Evolutionary conservation across 805 yeast species (phyloP), one percentile per base, ranked within the genome.

Genomic region (Saccharomycopsis sp.): DNA sequence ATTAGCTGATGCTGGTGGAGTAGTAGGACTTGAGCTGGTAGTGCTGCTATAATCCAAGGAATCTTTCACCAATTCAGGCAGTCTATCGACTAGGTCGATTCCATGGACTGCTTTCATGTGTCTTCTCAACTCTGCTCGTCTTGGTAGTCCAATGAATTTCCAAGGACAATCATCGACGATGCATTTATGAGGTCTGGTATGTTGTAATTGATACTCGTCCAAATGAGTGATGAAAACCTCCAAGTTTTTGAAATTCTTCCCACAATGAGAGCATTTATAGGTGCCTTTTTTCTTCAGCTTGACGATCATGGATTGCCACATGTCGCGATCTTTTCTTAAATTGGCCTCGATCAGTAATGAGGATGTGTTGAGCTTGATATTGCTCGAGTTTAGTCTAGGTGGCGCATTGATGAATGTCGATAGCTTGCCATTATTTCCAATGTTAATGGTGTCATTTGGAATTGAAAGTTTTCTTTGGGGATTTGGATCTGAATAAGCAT

Each of bases 31-130:
- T n/a, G n/a, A n/a, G n/a, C n/a, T n/a, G n/a, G n/a, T n/a, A n/a
- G n/a, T n/a, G 39, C 39, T 35, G 39, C 11, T 13, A 22, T n/a
- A 7, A 13, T 21, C 26, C 11, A 7, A 5, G 39, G n/a, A 14
- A 22, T 36, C 39, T 21, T 8, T 22, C 7, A 6, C n/a, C 14
- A 4, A 22, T 31, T 13, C 35, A 7, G 19, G 9, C 9, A 31
- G n/a, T n/a, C n/a, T 14, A n/a, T n/a, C n/a, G n/a, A n/a, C 8
- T 37, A 43, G 8, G 21, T 37, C 3, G 29, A 36, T 14, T 40
- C 38, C 24, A 53, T 74, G 79, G 43, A 72, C 74, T 23, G 71
- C 64, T 3, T 70, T 64, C 53, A 74, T 68, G 48, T 74, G 79
- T 51, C 80, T 62, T 50, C 68, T 62, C 27, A 74, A 61, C 51